phyloP scores from a whole-genome alignment of 2,329 filamentous ascomycete species.

The Domatiomyces globalis region DNA sequence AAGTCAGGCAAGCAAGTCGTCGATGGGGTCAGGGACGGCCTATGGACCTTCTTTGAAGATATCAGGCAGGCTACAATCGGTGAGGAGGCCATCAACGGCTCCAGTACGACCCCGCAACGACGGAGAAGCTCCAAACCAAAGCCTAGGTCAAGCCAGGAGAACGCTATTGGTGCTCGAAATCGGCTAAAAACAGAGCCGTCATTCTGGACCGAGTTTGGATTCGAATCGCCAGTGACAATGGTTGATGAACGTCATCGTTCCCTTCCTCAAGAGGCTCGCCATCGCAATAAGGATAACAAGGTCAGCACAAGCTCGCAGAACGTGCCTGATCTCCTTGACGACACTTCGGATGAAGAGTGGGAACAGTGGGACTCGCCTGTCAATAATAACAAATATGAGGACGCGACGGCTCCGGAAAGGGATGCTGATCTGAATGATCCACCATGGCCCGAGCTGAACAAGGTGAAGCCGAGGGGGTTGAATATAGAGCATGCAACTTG shows the following conservation, averaged over 20 bases:
- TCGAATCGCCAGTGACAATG: slow-evolving; percentile 28
- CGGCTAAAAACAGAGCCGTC: slow-evolving; percentile 28
- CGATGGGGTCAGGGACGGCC: slow-evolving; percentile 72
- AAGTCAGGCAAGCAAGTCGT: slow-evolving; percentile 61
- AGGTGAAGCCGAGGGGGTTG: slow-evolving; percentile 59
- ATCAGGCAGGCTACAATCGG: slow-evolving; percentile 90
- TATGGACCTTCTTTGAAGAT: slow-evolving; percentile 93
- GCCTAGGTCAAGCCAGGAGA: slow-evolving; percentile 1
- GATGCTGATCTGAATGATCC: background rate
- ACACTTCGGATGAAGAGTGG: slow-evolving; percentile 34
- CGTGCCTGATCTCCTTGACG: slow-evolving; percentile 7
- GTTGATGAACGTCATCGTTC: background rate
- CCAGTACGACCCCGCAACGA: slow-evolving; percentile 17
- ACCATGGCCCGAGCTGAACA: slow-evolving; percentile 54
- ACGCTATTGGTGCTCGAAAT: background rate
- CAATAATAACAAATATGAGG: background rate
- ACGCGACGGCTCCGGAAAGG: background rate
- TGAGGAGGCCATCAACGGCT: slow-evolving; percentile 61
- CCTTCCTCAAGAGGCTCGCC: slow-evolving; percentile 4
- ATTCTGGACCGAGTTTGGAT: slow-evolving; percentile 39
- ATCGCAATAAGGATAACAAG: slow-evolving; percentile 17
- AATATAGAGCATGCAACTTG: slow-evolving; percentile 28
- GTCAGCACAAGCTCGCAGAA: slow-evolving; percentile 8
- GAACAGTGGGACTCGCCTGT: slow-evolving; percentile 41
- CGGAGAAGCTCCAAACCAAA: slow-evolving; percentile 16